Evolutionary conservation across 306 rosid species (phyloP).

Genomic region (Vigna radiata): DNA sequence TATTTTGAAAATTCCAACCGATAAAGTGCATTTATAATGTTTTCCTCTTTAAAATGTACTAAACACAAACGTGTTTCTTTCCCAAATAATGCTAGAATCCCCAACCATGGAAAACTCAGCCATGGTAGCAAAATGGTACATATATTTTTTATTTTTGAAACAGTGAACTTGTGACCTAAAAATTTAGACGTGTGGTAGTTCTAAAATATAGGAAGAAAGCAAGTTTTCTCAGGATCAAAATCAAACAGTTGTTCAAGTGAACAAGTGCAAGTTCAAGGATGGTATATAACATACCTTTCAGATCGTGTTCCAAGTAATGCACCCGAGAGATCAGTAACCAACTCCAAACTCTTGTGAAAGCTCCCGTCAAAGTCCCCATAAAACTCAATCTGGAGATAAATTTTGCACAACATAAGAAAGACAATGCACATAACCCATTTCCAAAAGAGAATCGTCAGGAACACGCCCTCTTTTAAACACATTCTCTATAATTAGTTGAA

Average conservation of each 20-base stretch:
- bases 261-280: conserved; percentile 29
- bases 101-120: too few species aligned
- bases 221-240: conserved; percentile 31
- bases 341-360: conserved; percentile 88
- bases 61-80: too few species aligned
- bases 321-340: conserved; percentile 81
- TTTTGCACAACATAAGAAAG: neutral
- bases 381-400: conserved; percentile 73
- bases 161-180: neutral
- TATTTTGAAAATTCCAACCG: neutral
- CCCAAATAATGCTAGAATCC: too few species aligned
- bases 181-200: neutral
- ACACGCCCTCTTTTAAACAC: neutral
- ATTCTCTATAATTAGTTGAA: too few species aligned
- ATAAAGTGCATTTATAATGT: neutral
- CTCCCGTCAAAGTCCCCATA: conserved; percentile 95
- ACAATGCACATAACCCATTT: neutral
- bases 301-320: conserved; percentile 94
- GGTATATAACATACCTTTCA: conserved; percentile 58
- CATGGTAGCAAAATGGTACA: too few species aligned
- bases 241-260: neutral
- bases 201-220: neutral
- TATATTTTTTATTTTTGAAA: neutral
- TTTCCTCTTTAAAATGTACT: neutral
- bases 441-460: too few species aligned